Base-by-base conservation (phyloP, 2,329 filamentous ascomycete genomes). In the Eurotiales sp. region DNA sequence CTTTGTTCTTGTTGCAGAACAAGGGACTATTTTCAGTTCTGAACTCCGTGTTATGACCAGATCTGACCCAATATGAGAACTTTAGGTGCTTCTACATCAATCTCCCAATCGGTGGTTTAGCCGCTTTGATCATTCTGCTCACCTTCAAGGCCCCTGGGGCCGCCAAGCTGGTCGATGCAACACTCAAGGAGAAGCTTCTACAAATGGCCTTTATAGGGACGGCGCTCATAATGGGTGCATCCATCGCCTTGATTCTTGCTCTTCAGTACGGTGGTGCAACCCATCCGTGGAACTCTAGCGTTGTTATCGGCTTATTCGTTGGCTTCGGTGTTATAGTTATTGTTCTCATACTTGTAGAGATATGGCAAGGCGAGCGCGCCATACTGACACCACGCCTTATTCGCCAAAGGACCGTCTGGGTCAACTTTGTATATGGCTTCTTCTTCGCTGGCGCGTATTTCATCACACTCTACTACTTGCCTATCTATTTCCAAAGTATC, bases 371-470 rank as follows among this genome's bases (percentile, higher is more conserved):
- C 46, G 50, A 55, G n/a, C 34, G 41, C 4, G 50, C 74, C 3
- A 60, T 73, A 32, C 51, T 77, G n/a, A 7, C 56, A 37, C 53
- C 40, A 7, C 64, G 68, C 1, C 56, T 77, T 4, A 51, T 74
- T 15, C 63, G 60, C 32, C 58, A 71, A 34, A 63, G 71, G 25
- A 64, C 63, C 12, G 63, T 76, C 40, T 61, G 55, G 14, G 58
- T 62, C 30, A 59, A 60, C 27, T 54, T 56, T 14, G 61, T 63
- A 48, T 71, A 64, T 58, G 55, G 56, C 6, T 64, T 68, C 51
- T 65, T 73, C 29, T 66, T 70, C 17, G 65, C 64, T 23, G 65
- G 58, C 6, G 56, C 63, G 17, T 59, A 63, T 41, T 66, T 60
- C 29, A 46, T 64, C n/a, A 71, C 65, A 52, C 59, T 67, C 6